Percentiles rank a stretch among this genome's conserved stretches.
Conservation (phyloP, 495 filamentous ascomycete genomes). For the Talaromyces liani region DNA sequence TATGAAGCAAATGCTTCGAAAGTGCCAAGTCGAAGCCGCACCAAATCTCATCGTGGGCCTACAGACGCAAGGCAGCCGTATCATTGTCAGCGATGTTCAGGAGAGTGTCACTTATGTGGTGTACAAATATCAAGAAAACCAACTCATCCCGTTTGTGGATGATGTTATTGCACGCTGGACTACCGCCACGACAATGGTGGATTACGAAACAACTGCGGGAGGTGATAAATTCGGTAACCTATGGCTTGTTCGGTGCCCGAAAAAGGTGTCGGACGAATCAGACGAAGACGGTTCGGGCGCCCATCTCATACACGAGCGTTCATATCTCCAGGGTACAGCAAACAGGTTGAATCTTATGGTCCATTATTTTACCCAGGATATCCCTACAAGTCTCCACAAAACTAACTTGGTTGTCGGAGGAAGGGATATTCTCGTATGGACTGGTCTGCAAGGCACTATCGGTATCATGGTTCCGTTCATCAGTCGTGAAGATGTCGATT, state of each 20-base stretch:
- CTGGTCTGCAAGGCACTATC: constrained; percentile 86
- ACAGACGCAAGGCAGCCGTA: constrained; percentile 85
- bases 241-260: constrained; percentile 83
- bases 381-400: constrained; percentile 85
- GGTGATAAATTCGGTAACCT: constrained; percentile 98
- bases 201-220: constrained; percentile 92
- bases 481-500: constrained; percentile 87
- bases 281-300: constrained; percentile 90
- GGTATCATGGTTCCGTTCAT: constrained; percentile 88
- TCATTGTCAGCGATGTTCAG: constrained; percentile 85
- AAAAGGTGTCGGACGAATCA: constrained; percentile 76
- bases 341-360: constrained; percentile 76
- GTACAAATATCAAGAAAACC: constrained; percentile 87
- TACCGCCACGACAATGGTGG: constrained; percentile 81
- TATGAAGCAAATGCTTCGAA: constrained; percentile 82
- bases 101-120: constrained; percentile 88
- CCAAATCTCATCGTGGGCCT: constrained; percentile 79
- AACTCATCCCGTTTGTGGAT: constrained; percentile 84
- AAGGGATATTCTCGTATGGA: constrained; percentile 86
- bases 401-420: constrained; percentile 86
- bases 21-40: constrained; percentile 73
- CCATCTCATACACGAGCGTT: constrained; percentile 78
- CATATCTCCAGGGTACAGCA: constrained; percentile 82
- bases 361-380: constrained; percentile 86
- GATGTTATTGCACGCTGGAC: constrained; percentile 86